Percentiles rank a stretch among this genome's conserved stretches.
phyloP scores from a whole-genome alignment of 108 stramenopile species.

The Thalassiosira profunda region DNA sequence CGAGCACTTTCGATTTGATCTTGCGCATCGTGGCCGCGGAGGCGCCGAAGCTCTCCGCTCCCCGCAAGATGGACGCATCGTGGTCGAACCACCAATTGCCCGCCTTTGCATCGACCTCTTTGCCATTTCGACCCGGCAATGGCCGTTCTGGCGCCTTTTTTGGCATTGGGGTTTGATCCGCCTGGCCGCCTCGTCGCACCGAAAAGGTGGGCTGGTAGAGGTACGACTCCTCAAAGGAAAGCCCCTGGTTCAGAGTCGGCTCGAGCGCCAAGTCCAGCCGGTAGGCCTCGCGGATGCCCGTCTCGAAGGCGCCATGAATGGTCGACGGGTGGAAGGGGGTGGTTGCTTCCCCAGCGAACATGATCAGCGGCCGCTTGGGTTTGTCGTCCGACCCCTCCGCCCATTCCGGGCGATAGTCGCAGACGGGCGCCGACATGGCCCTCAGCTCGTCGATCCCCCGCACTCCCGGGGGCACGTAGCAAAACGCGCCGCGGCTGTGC shows the following conservation, averaged over 20 bases:
- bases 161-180: too few species aligned
- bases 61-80: slow-evolving; percentile 38
- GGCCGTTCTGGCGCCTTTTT: too few species aligned
- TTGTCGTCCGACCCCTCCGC: not conserved
- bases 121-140: too few species aligned
- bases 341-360: slow-evolving; percentile 97
- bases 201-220: slow-evolving; percentile 74
- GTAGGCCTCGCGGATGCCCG: slow-evolving; percentile 93
- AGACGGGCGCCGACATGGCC: slow-evolving; percentile 64
- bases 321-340: slow-evolving; percentile 94
- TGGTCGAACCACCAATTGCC: slow-evolving; percentile 17
- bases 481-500: slow-evolving; percentile 69
- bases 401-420: slow-evolving; percentile 42
- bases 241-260: slow-evolving; percentile 53
- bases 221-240: slow-evolving; percentile 63
- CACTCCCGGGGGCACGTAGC: slow-evolving; percentile 79
- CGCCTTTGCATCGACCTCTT: not conserved
- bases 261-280: slow-evolving; percentile 73
- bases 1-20: slow-evolving; percentile 40
- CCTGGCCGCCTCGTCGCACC: slow-evolving; percentile 11
- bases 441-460: slow-evolving; percentile 60
- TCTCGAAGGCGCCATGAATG: slow-evolving; percentile 91
- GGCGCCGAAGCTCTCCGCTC: slow-evolving; percentile 32
- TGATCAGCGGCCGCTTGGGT: slow-evolving; percentile 52
- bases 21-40: slow-evolving; percentile 10